Conservation (phyloP, 106 monocot genomes). For the Allium cepa region DNA sequence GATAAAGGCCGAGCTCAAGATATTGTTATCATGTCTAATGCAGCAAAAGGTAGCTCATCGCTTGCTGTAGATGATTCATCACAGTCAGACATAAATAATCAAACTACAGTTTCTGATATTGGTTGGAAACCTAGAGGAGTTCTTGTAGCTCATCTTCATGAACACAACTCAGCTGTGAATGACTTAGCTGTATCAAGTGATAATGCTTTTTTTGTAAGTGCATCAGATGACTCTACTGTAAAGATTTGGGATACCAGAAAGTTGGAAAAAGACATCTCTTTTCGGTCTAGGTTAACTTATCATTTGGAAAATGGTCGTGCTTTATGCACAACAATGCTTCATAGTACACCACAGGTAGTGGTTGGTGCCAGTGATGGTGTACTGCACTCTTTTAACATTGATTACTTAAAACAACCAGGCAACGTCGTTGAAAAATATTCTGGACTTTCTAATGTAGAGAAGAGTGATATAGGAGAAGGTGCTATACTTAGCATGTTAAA, state of each 20-base stretch:
- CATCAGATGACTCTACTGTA: constrained; percentile 85
- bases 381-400: constrained; percentile 81
- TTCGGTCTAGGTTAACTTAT: constrained; percentile 90
- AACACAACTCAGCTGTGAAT: constrained; percentile 84
- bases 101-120: constrained; percentile 37
- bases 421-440: constrained; percentile 89
- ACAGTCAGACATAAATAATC: constrained; percentile 33
- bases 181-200: constrained; percentile 82
- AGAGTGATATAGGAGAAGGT: constrained; percentile 75
- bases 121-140: constrained; percentile 94
- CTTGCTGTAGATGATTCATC: constrained; percentile 44
- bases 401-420: constrained; percentile 64
- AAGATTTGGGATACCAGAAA: constrained; percentile 97
- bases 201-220: constrained; percentile 77
- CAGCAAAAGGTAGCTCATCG: constrained; percentile 50
- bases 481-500: constrained; percentile 80
- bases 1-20: constrained; percentile 62
- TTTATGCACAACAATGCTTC: constrained; percentile 71
- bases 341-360: constrained; percentile 63
- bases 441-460: constrained; percentile 81
- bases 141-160: constrained; percentile 87
- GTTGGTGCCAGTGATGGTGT: constrained; percentile 71
- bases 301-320: constrained; percentile 50
- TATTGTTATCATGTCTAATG: constrained; percentile 41
- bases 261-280: constrained; percentile 92